Conservation (phyloP, 108 stramenopile genomes). For the Nannochloropsis granulata region DNA sequence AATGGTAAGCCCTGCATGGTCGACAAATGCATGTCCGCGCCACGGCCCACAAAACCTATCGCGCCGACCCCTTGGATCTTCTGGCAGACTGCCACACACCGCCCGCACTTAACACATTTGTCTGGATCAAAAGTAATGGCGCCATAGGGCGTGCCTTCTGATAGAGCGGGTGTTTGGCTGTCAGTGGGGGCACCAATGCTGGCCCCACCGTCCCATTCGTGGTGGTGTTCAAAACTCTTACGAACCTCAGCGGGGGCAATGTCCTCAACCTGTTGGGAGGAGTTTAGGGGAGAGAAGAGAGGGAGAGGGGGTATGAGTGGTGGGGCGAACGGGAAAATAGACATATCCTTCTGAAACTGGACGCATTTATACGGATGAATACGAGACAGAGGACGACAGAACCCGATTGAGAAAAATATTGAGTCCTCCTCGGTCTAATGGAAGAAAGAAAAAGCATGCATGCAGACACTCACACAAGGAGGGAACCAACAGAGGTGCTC, state of each 20-base stretch:
- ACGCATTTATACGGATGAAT: no score
- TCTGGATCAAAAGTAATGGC: slow-evolving; percentile 29
- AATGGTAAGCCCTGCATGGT: slow-evolving; percentile 37
- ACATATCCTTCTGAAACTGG: no score
- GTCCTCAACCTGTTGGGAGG: slow-evolving; percentile 10
- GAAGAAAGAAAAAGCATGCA: no score
- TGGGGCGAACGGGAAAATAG: no score
- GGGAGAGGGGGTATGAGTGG: background rate
- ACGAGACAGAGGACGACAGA: no score
- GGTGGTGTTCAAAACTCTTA: slow-evolving; percentile 22
- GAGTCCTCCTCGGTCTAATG: no score
- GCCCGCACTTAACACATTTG: slow-evolving; percentile 41
- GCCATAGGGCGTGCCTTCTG: slow-evolving; percentile 28
- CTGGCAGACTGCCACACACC: slow-evolving; percentile 37
- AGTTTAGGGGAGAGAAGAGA: background rate
- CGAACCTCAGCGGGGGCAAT: slow-evolving; percentile 23
- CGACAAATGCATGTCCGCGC: slow-evolving; percentile 23
- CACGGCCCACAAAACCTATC: slow-evolving; percentile 37
- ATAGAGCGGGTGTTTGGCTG: background rate
- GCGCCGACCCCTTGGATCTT: slow-evolving; percentile 28
- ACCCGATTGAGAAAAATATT: no score
- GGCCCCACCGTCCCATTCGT: slow-evolving; percentile 3
- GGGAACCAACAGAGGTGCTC: no score
- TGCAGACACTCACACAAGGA: no score
- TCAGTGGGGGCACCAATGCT: background rate